A percentile compares a stretch with the other conserved stretches of the same genome.
These are phyloP conservation scores for Parastagonospora nodorum DNA, from an alignment of 2,329 filamentous ascomycete species.

Conservation along the genomic window DNA sequence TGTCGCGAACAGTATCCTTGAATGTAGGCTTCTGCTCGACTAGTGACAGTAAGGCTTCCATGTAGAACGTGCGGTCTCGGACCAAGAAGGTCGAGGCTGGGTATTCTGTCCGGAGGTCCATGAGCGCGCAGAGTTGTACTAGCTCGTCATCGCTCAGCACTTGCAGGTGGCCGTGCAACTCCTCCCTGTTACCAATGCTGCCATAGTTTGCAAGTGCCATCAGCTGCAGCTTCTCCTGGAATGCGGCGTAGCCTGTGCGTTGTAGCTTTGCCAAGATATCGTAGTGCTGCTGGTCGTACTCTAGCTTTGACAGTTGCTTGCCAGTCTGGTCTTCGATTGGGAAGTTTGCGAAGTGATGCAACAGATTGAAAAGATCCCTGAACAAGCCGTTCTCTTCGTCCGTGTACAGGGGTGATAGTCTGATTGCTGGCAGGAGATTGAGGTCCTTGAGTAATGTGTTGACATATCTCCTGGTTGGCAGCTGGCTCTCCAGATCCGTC, in stretches of 20 bases:
- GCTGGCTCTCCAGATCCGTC: conserved; percentile 86
- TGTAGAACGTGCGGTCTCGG: conserved; percentile 66
- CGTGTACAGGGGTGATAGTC: conserved; percentile 77
- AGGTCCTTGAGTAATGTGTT: conserved; percentile 87
- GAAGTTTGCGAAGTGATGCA: conserved; percentile 87
- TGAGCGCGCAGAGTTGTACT: conserved; percentile 66
- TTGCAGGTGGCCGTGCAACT: conserved; percentile 77
- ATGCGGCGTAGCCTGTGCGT: conserved; percentile 73
- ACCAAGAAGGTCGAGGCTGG: conserved; percentile 70
- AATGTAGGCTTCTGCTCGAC: conserved; percentile 83
- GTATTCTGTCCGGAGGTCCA: conserved; percentile 84
- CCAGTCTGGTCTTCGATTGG: conserved; percentile 91
- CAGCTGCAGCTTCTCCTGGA: conserved; percentile 89
- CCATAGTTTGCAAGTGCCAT: conserved; percentile 91
- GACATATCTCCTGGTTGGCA: conserved; percentile 91
- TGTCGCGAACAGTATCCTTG: conserved; percentile 73
- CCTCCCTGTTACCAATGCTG: conserved; percentile 78
- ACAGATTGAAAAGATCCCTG: conserved; percentile 77
- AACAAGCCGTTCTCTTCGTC: conserved; percentile 76
- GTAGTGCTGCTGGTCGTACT: conserved; percentile 82
- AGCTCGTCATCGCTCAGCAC: conserved; percentile 77
- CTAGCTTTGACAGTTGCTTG: conserved; percentile 70
- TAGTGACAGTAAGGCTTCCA: conserved; percentile 73
- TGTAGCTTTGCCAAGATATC: conserved; percentile 78
- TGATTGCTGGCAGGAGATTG: conserved; percentile 77